These are phyloP conservation scores for Fremontodendron californicum DNA, from an alignment of 345 rosid genomes.

Conservation along the genomic window DNA sequence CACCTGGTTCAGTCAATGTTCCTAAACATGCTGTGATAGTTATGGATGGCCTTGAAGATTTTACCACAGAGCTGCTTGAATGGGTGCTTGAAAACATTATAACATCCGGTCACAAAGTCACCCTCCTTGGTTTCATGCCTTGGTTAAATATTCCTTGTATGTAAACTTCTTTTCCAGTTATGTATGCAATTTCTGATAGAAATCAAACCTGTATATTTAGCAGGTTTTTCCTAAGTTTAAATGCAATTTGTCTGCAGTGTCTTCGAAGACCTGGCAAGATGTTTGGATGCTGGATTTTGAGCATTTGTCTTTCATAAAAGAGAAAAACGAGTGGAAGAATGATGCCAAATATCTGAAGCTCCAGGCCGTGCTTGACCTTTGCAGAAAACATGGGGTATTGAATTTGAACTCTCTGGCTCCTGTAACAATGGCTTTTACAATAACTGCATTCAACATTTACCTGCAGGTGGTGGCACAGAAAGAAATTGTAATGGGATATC, in stretches of 20 bases:
- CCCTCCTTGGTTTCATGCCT: constrained; percentile 49
- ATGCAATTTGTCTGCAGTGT: constrained; percentile 26
- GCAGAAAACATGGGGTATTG: constrained; percentile 37
- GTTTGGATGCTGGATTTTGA: constrained; percentile 45
- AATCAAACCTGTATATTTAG: too few relatives aligned
- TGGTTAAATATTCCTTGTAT: constrained; percentile 54
- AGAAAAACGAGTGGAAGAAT: constrained; percentile 22
- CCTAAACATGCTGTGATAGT: constrained; percentile 39
- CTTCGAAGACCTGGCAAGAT: constrained; percentile 34
- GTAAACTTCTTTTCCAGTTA: not conserved
- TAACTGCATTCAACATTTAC: not conserved
- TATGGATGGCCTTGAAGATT: constrained; percentile 46
- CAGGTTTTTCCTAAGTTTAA: too few relatives aligned
- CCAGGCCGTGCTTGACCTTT: constrained; percentile 38
- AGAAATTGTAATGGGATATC: constrained; percentile 55
- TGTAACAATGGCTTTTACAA: not conserved
- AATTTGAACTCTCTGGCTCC: not conserved
- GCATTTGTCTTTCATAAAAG: constrained; percentile 27
- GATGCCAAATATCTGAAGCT: constrained; percentile 38
- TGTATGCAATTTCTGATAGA: too few relatives aligned
- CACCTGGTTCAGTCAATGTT: constrained; percentile 18
- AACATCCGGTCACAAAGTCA: constrained; percentile 29
- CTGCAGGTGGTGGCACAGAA: constrained; percentile 40
- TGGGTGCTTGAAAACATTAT: constrained; percentile 48
- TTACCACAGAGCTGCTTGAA: constrained; percentile 33